Conservation (phyloP, 2,329 filamentous ascomycete genomes). For the Pseudogymnoascus pannorum region DNA sequence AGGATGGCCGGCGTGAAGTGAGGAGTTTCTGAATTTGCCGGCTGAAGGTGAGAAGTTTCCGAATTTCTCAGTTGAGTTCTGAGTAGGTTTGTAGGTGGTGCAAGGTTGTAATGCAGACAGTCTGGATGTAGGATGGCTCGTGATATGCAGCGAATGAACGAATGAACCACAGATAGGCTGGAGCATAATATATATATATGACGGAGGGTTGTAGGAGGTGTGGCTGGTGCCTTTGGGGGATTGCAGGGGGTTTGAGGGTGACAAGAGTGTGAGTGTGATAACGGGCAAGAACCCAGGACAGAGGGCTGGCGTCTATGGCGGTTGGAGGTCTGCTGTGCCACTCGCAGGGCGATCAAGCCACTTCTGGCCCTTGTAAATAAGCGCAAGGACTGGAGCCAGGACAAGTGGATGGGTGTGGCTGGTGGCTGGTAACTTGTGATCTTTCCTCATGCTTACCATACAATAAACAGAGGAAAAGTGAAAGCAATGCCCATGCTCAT, state of each 20-base stretch:
- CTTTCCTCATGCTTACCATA: background rate
- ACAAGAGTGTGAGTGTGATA: background rate
- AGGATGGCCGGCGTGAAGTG: background rate
- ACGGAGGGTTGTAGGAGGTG: background rate
- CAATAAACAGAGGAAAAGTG: background rate
- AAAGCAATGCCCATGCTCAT: background rate
- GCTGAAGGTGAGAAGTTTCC: background rate
- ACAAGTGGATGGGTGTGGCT: background rate
- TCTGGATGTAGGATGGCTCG: background rate
- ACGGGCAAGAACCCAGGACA: background rate
- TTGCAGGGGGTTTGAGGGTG: too few relatives aligned
- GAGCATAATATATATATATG: background rate
- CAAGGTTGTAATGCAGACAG: background rate
- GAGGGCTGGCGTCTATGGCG: conserved; percentile 5
- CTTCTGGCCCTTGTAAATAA: background rate
- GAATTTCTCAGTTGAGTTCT: background rate
- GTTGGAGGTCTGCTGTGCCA: conserved; percentile 2
- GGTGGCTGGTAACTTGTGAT: conserved; percentile 1
- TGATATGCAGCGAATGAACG: background rate
- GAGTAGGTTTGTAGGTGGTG: background rate
- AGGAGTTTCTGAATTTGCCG: background rate
- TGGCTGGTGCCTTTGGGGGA: conserved; percentile 8
- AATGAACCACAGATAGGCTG: too few relatives aligned
- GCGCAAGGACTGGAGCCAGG: background rate
- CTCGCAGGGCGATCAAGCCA: background rate